Evolutionary conservation across 2,329 filamentous ascomycete genomes (phyloP).

Genomic region (Fusarium euwallaceae): DNA sequence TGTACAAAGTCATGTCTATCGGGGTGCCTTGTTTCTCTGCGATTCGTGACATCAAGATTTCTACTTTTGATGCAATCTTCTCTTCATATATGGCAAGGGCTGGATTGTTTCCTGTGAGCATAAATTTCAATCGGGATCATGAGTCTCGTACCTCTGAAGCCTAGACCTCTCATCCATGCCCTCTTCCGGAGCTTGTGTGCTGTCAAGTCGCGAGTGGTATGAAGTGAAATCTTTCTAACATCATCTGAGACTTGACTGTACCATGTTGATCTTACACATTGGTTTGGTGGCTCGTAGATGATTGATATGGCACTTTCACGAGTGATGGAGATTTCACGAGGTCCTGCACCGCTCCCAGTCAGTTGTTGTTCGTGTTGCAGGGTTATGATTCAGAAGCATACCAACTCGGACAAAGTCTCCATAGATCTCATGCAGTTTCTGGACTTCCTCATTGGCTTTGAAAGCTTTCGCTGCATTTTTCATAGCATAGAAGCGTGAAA

Average conservation of each 20-base stretch:
- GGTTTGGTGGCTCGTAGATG: slow-evolving; percentile 5
- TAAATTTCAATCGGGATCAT: not conserved
- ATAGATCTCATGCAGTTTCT: slow-evolving; percentile 20
- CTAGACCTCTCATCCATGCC: slow-evolving; percentile 11
- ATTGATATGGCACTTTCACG: not conserved
- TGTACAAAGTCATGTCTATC: slow-evolving; percentile 4
- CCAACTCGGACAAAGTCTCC: slow-evolving; percentile 32
- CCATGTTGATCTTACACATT: slow-evolving; percentile 6
- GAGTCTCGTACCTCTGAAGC: not conserved
- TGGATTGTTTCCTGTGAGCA: not conserved
- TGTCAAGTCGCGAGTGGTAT: not conserved
- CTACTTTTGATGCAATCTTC: not conserved
- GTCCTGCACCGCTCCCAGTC: not conserved
- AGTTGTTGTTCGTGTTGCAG: not conserved
- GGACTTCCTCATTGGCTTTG: slow-evolving; percentile 20
- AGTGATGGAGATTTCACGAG: slow-evolving; percentile 17
- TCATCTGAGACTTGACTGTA: slow-evolving; percentile 14
- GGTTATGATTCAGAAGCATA: not conserved
- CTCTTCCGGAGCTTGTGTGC: slow-evolving; percentile 10
- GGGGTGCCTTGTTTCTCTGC: not conserved
- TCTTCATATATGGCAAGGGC: slow-evolving; percentile 8
- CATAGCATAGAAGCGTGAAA: slow-evolving; percentile 25
- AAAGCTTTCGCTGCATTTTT: not conserved
- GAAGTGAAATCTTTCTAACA: slow-evolving; percentile 8
- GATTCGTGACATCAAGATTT: slow-evolving; percentile 4